Conservation (phyloP, 1,284 basidiomycete species). For the Microbotryum violaceum region DNA sequence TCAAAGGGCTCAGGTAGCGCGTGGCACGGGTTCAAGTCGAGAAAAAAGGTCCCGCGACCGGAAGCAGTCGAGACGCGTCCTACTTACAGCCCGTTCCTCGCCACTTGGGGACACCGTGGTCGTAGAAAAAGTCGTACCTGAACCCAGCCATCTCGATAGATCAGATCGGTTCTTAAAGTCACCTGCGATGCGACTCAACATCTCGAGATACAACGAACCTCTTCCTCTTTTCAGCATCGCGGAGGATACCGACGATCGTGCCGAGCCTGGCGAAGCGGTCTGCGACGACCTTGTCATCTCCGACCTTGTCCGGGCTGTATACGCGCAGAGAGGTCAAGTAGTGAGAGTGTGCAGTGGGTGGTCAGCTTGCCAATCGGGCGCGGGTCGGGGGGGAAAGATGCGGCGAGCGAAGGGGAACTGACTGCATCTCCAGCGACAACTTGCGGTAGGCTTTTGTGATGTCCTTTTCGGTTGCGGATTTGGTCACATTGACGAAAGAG, state of each 20-base stretch:
- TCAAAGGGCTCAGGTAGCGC: background rate
- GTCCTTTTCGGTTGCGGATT: constrained; percentile 48
- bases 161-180: background rate
- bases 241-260: constrained; percentile 71
- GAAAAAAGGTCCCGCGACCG: background rate
- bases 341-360: background rate
- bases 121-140: constrained; percentile 84
- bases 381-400: background rate
- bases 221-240: constrained; percentile 66
- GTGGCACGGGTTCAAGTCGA: background rate
- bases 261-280: constrained; percentile 81
- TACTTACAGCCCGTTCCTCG: constrained; percentile 42
- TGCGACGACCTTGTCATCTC: constrained; percentile 65
- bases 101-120: constrained; percentile 84
- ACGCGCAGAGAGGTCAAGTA: background rate
- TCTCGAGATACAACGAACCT: constrained; percentile 37
- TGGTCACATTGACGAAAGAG: constrained; percentile 36
- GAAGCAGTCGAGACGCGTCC: background rate
- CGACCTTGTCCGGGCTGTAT: constrained; percentile 90
- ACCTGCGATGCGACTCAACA: background rate
- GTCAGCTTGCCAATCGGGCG: background rate
- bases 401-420: constrained; percentile 38
- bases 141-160: background rate
- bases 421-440: constrained; percentile 69
- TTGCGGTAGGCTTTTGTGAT: constrained; percentile 82